phyloP scores from a whole-genome alignment of 805 yeast species.

The Ogataea siamensis region DNA sequence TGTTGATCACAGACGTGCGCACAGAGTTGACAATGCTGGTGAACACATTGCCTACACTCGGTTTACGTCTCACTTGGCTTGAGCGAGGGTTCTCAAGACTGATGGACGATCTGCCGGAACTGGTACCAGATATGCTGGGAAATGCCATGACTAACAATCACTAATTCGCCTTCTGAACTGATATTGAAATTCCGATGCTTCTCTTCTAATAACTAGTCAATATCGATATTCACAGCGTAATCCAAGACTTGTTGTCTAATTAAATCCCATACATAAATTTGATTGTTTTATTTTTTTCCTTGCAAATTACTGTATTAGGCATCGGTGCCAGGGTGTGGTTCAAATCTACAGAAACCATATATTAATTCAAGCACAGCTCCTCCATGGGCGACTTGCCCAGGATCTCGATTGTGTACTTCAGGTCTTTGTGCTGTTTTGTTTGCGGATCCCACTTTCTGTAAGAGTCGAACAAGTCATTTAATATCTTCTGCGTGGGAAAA shows the following conservation, averaged over 20 bases:
- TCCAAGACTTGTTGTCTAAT: constrained; percentile 6
- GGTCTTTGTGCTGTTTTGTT: constrained; percentile 71
- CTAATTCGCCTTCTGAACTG: neutral
- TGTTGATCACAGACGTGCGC: constrained; percentile 20
- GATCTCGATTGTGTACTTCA: constrained; percentile 53
- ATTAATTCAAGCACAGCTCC: constrained; percentile 9
- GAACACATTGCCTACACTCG: constrained; percentile 30
- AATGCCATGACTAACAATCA: constrained; percentile 16
- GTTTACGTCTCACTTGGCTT: constrained; percentile 25
- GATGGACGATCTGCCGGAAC: constrained; percentile 23
- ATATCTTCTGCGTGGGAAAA: constrained; percentile 52
- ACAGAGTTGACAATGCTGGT: constrained; percentile 29
- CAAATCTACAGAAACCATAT: constrained; percentile 3
- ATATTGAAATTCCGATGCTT: neutral
- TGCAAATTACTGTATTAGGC: constrained; percentile 6
- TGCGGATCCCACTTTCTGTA: constrained; percentile 84
- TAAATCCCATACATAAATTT: constrained; percentile 11
- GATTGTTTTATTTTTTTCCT: constrained; percentile 10
- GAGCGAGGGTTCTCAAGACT: constrained; percentile 19
- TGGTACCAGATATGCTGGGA: constrained; percentile 21
- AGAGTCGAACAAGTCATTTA: constrained; percentile 44
- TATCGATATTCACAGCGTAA: neutral
- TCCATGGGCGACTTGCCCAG: constrained; percentile 21
- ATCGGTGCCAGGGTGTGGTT: constrained; percentile 15
- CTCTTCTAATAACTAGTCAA: neutral